A percentile compares a stretch with the other conserved stretches of the same genome.
Evolutionary conservation across 345 rosid species (phyloP).

Genomic region (Stellera chamaejasme): DNA sequence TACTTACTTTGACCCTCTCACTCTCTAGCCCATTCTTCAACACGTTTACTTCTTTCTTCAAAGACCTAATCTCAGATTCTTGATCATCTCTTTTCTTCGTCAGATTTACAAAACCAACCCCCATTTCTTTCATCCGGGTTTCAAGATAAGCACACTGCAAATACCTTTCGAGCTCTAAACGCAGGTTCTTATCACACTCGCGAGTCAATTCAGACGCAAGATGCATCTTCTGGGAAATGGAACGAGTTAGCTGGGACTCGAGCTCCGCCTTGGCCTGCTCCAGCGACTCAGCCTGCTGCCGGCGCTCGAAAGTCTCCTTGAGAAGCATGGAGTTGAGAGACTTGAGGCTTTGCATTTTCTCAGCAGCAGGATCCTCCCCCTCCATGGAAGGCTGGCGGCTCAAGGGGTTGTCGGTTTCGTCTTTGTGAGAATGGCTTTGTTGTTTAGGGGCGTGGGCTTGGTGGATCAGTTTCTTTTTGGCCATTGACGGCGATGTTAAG

Average conservation of each 20-base stretch:
- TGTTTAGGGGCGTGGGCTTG: conserved; percentile 8
- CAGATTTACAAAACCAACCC: conserved; percentile 22
- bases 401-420: conserved; percentile 9
- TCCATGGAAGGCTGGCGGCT: conserved; percentile 23
- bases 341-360: conserved; percentile 44
- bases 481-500: conserved; percentile 24
- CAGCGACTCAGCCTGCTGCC: conserved; percentile 45
- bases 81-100: conserved; percentile 24
- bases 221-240: conserved; percentile 16
- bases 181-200: conserved; percentile 28
- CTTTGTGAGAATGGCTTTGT: conserved; percentile 9
- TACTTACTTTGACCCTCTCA: conserved; percentile 21
- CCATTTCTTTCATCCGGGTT: conserved; percentile 30
- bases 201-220: conserved; percentile 27
- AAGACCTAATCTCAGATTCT: conserved; percentile 26
- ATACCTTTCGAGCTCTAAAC: conserved; percentile 34
- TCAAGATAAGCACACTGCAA: conserved; percentile 31
- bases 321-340: conserved; percentile 50
- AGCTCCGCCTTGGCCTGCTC: conserved; percentile 24
- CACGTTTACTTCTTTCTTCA: conserved; percentile 26
- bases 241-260: conserved; percentile 36
- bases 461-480: conserved; percentile 36
- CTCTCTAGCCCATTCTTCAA: conserved; percentile 22
- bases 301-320: conserved; percentile 40
- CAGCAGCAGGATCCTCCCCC: conserved; percentile 16